Evolutionary conservation across 208 protist genomes (phyloP).

Genomic region (Trypanosoma melophagium): DNA sequence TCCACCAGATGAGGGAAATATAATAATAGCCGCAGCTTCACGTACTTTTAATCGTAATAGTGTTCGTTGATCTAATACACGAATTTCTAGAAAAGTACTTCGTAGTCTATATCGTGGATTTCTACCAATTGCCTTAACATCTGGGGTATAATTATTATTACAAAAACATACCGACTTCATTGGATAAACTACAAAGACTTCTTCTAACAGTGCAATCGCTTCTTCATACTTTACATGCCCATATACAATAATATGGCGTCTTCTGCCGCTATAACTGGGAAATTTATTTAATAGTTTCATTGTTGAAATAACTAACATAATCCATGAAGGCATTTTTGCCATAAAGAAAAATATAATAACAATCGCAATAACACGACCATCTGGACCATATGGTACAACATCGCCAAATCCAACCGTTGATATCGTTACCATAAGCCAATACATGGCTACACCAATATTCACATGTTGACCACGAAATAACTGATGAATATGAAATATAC

Average conservation of each 20-base stretch:
- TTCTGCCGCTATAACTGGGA: slow-evolving; percentile 62
- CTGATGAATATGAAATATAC: slow-evolving; percentile 75
- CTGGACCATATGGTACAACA: slow-evolving; percentile 57
- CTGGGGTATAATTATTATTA: slow-evolving; percentile 57
- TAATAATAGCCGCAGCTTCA: slow-evolving; percentile 68
- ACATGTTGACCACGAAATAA: slow-evolving; percentile 61
- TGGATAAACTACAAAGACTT: slow-evolving; percentile 82
- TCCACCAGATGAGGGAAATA: slow-evolving; percentile 71
- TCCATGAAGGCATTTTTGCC: slow-evolving; percentile 82
- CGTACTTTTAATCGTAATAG: slow-evolving; percentile 64
- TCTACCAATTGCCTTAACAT: slow-evolving; percentile 70
- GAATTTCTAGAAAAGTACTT: slow-evolving; percentile 66
- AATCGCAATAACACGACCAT: slow-evolving; percentile 64
- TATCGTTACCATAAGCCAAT: slow-evolving; percentile 80
- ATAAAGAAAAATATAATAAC: slow-evolving; percentile 85
- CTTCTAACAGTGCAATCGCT: slow-evolving; percentile 76
- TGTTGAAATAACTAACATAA: slow-evolving; percentile 61
- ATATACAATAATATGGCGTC: slow-evolving; percentile 83
- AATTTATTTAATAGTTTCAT: slow-evolving; percentile 64
- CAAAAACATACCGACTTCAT: slow-evolving; percentile 89
- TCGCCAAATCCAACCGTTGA: slow-evolving; percentile 86
- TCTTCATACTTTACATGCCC: slow-evolving; percentile 70
- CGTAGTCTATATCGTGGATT: slow-evolving; percentile 82
- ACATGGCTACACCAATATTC: slow-evolving; percentile 61
- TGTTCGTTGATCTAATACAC: slow-evolving; percentile 55